Evolutionary conservation across 148 eudicot genomes (phyloP).

Genomic region (Diospyros lotus): DNA sequence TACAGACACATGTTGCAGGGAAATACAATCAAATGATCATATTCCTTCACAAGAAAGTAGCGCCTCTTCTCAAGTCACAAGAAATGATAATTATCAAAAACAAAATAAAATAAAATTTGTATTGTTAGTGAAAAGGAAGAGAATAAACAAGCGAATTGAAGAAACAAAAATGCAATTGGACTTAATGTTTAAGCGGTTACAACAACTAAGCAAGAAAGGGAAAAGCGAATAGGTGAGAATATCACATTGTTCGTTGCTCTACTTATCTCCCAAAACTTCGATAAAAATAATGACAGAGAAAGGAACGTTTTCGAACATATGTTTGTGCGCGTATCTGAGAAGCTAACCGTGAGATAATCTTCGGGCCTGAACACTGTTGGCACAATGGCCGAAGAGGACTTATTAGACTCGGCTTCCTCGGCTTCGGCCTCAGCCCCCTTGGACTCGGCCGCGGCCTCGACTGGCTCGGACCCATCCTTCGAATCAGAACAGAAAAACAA

Average conservation of each 20-base stretch:
- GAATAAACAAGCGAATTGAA: too few relatives aligned
- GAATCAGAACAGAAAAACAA: slow-evolving; percentile 73
- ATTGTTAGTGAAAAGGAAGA: too few relatives aligned
- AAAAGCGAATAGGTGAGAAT: too few relatives aligned
- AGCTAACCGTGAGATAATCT: slow-evolving; percentile 68
- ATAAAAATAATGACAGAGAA: neutral
- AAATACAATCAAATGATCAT: too few relatives aligned
- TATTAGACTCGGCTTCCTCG: slow-evolving; percentile 42
- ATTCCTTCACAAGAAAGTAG: too few relatives aligned
- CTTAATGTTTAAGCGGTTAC: too few relatives aligned
- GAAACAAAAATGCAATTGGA: too few relatives aligned
- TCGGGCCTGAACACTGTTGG: slow-evolving; percentile 76
- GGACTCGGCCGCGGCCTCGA: slow-evolving; percentile 22
- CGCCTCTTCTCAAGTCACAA: too few relatives aligned
- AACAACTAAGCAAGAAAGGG: too few relatives aligned
- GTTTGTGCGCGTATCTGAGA: neutral
- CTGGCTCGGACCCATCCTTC: slow-evolving; percentile 41
- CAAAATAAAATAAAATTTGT: too few relatives aligned
- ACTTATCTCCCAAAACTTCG: neutral
- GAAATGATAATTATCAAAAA: too few relatives aligned
- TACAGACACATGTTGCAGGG: too few relatives aligned
- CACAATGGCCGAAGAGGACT: slow-evolving; percentile 51
- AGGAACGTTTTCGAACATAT: neutral
- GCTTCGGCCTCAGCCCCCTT: slow-evolving; percentile 35
- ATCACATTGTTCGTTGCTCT: neutral